These are phyloP conservation scores for Crithidia bombi DNA, from an alignment of 208 protist species.

Conservation along the genomic window DNA sequence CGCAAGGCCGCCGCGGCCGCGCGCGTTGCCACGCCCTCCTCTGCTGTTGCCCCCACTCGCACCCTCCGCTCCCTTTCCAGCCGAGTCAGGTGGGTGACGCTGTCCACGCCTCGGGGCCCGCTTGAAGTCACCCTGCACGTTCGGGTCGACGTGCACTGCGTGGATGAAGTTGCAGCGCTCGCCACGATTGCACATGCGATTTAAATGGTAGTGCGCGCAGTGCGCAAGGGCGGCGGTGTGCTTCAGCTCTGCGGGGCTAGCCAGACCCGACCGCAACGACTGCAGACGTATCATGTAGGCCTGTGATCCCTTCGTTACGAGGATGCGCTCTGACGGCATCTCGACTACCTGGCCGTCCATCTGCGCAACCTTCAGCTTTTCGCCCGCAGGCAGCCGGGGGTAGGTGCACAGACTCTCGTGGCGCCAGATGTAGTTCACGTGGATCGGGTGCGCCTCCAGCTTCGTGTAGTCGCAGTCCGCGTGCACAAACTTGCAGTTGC, in stretches of 20 bases:
- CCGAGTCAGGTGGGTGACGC: not conserved
- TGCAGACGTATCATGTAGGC: constrained; percentile 18
- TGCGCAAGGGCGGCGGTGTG: constrained; percentile 18
- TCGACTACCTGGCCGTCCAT: too few relatives aligned
- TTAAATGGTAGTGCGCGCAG: constrained; percentile 32
- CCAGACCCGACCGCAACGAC: constrained; percentile 13
- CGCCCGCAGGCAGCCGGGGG: constrained; percentile 48
- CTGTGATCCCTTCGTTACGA: constrained; percentile 30
- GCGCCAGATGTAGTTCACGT: constrained; percentile 87
- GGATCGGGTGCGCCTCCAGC: constrained; percentile 67
- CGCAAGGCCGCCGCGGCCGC: not conserved
- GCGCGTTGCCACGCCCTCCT: not conserved
- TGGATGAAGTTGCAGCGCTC: constrained; percentile 83
- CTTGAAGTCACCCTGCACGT: constrained; percentile 63
- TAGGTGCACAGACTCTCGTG: constrained; percentile 70
- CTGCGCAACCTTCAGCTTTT: constrained; percentile 28
- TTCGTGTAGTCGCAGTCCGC: constrained; percentile 55
- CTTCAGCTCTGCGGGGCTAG: constrained; percentile 3
- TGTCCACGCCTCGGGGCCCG: constrained; percentile 38
- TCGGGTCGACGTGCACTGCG: constrained; percentile 74
- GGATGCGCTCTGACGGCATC: constrained; percentile 41
- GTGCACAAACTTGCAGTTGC: constrained; percentile 85
- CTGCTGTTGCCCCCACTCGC: not conserved
- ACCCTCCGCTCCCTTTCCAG: not conserved
- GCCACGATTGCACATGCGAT: constrained; percentile 81